Conservation (phyloP, 2,329 filamentous ascomycete species). For the Thermothelomyces thermophilus region DNA sequence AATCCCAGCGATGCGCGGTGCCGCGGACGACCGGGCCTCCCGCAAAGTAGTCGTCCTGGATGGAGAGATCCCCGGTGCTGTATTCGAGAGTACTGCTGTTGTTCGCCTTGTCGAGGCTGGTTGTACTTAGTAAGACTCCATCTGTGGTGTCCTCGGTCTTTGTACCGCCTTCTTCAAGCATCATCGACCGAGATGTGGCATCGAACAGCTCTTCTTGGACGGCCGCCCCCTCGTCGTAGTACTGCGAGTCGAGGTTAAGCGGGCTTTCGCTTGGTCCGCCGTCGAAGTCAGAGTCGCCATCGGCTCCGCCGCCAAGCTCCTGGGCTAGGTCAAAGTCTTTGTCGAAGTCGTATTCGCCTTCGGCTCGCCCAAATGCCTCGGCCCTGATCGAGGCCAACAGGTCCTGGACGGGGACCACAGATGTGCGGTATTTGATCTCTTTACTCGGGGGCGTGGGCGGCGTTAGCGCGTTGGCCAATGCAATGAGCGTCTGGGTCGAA, state of each 20-base stretch:
- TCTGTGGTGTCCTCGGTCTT: slow-evolving; percentile 38
- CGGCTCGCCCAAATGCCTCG: slow-evolving; percentile 64
- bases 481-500: slow-evolving; percentile 86
- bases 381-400: slow-evolving; percentile 86
- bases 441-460: slow-evolving; percentile 79
- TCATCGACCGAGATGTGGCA: slow-evolving; percentile 33
- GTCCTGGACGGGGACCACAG: slow-evolving; percentile 78
- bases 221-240: slow-evolving; percentile 37
- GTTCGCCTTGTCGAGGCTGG: slow-evolving; percentile 43
- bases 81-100: slow-evolving; percentile 28
- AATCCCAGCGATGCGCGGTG: slow-evolving; percentile 75
- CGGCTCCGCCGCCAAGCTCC: slow-evolving; percentile 36
- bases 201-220: slow-evolving; percentile 45
- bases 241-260: slow-evolving; percentile 39
- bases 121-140: slow-evolving; percentile 40
- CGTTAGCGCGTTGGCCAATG: slow-evolving; percentile 68
- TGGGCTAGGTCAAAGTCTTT: slow-evolving; percentile 54
- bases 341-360: slow-evolving; percentile 57
- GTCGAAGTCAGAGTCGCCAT: slow-evolving; percentile 26
- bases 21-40: slow-evolving; percentile 53
- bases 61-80: slow-evolving; percentile 51
- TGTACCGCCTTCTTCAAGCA: slow-evolving; percentile 36
- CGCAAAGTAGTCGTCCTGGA: slow-evolving; percentile 74
- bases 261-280: slow-evolving; percentile 28
- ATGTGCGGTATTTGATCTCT: slow-evolving; percentile 77